Evolutionary conservation across 1,284 basidiomycete species (phyloP).

Genomic region (Neolentinus lepideus): DNA sequence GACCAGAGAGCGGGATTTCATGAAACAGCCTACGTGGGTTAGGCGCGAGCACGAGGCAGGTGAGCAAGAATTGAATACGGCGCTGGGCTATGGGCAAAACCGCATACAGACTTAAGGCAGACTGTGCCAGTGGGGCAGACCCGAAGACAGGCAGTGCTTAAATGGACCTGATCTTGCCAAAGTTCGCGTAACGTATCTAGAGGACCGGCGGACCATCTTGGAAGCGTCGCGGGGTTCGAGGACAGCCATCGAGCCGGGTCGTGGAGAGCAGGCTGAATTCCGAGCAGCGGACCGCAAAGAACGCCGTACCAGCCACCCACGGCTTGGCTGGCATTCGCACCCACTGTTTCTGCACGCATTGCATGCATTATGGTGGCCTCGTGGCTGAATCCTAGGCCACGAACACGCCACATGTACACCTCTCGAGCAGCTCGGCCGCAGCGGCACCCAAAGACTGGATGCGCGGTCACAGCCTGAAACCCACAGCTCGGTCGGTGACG

Average conservation of each 20-base stretch:
- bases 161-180: not conserved
- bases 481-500: not conserved
- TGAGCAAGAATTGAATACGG: not conserved
- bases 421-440: not conserved
- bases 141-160: constrained; percentile 1
- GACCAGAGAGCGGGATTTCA: not conserved
- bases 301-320: not conserved
- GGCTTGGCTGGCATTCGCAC: not conserved
- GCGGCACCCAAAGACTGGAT: not conserved
- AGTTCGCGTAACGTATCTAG: not conserved
- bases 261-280: not conserved
- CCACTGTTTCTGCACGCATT: not conserved
- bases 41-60: not conserved
- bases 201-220: not conserved
- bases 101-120: not conserved
- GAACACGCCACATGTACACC: not conserved
- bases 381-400: not conserved
- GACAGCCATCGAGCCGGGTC: not conserved
- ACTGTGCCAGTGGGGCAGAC: not conserved
- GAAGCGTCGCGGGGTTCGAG: constrained; percentile 1
- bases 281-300: not conserved
- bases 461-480: not conserved
- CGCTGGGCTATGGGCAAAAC: not conserved
- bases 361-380: not conserved
- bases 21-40: not conserved